Evolutionary conservation across 805 yeast species (phyloP).

Genomic region (Kodamaea leandrae): DNA sequence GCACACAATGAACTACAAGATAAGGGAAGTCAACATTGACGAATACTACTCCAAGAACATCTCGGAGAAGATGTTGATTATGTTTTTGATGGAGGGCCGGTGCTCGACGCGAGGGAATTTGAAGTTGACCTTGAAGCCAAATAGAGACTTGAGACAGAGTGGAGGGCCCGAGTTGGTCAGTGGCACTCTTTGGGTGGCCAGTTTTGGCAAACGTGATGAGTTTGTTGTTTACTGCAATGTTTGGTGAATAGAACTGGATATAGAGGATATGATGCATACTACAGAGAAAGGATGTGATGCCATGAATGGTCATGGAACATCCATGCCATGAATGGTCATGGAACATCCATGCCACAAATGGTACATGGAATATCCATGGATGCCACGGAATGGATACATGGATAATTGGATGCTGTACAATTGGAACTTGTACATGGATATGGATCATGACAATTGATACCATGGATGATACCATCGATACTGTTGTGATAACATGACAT

Average conservation of each 20-base stretch:
- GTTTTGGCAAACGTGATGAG: conserved; percentile 6
- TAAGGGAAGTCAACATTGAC: conserved; percentile 10
- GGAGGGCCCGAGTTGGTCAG: conserved; percentile 9
- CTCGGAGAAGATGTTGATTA: conserved; percentile 8
- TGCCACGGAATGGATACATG: too few relatives aligned
- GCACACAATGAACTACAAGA: conserved; percentile 7
- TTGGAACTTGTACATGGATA: too few relatives aligned
- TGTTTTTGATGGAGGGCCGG: conserved; percentile 6
- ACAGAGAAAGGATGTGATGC: too few relatives aligned
- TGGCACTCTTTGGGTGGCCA: conserved; percentile 10
- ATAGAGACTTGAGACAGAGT: conserved; percentile 5
- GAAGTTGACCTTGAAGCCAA: conserved; percentile 9
- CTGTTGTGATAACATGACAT: too few relatives aligned
- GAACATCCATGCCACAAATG: too few relatives aligned
- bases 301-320: too few relatives aligned
- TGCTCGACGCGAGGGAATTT: conserved; percentile 8
- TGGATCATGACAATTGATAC: too few relatives aligned
- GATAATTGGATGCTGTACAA: too few relatives aligned
- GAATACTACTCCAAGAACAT: conserved; percentile 9
- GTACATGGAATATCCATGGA: background rate
- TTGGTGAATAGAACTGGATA: conserved; percentile 3
- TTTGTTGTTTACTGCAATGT: conserved; percentile 11
- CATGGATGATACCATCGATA: too few relatives aligned
- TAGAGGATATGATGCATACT: too few relatives aligned
- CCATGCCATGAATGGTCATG: conserved; percentile 4